phyloP scores from a whole-genome alignment of 2,329 filamentous ascomycete genomes.

The Cytospora piceicola region DNA sequence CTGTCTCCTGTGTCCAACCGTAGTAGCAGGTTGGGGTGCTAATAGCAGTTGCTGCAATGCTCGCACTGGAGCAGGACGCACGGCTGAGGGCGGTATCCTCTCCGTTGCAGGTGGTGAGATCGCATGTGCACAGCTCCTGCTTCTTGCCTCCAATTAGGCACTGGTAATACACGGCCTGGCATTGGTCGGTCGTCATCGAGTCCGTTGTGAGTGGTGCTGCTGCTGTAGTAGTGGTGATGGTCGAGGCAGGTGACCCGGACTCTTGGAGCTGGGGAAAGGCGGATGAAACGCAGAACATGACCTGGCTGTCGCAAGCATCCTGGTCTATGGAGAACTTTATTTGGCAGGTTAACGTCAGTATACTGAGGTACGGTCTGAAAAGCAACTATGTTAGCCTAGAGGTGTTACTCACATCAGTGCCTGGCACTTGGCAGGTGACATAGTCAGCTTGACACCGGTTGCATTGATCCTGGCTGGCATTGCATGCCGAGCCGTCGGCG shows the following conservation, averaged over 20 bases:
- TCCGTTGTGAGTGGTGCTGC: not conserved
- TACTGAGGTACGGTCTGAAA: not conserved
- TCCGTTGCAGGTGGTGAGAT: constrained; percentile 14
- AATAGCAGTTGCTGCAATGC: constrained; percentile 3
- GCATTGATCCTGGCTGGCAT: constrained; percentile 2
- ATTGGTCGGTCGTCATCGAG: not conserved
- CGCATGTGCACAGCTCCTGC: constrained; percentile 18
- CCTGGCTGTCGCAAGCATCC: constrained; percentile 11
- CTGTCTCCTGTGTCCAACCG: constrained; percentile 2
- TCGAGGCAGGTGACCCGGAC: not conserved
- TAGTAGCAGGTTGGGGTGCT: not conserved
- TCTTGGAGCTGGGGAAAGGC: constrained; percentile 5
- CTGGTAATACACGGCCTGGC: constrained; percentile 5
- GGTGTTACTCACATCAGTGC: constrained; percentile 7
- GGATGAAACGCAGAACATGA: constrained; percentile 5
- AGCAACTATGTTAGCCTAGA: not conserved
- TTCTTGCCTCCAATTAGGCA: constrained; percentile 5
- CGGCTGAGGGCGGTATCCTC: constrained; percentile 10
- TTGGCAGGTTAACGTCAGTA: not conserved
- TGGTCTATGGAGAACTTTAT: constrained; percentile 9
- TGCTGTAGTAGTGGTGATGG: constrained; percentile 2
- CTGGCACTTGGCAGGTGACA: constrained; percentile 6
- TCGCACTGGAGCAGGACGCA: constrained; percentile 7
- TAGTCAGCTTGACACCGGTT: constrained; percentile 19
- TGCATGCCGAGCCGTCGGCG: constrained; percentile 8